Evolutionary conservation across 2,329 filamentous ascomycete species (phyloP).

Genomic region (Apiospora hydei): DNA sequence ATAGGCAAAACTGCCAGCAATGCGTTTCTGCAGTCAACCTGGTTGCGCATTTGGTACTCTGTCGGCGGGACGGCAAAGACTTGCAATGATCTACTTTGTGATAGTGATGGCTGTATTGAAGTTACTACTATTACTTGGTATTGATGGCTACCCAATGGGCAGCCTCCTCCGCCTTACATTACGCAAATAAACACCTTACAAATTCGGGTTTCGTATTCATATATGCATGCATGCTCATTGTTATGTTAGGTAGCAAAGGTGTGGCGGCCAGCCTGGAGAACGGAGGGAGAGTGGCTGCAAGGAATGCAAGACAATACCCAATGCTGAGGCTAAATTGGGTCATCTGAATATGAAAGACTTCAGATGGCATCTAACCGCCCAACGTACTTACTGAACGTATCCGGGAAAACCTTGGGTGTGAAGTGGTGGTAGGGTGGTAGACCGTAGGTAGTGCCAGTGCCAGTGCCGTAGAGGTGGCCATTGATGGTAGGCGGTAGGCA

Average conservation of each 20-base stretch:
- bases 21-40: background rate
- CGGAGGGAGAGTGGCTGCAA: background rate
- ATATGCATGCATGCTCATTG: background rate
- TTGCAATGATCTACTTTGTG: background rate
- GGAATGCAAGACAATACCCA: background rate
- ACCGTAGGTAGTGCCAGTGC: too few species aligned
- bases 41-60: background rate
- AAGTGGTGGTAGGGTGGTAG: background rate
- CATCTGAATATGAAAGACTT: conserved; percentile 9
- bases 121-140: too few species aligned
- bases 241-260: too few species aligned
- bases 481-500: background rate
- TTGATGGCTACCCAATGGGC: background rate
- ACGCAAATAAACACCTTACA: background rate
- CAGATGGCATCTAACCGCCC: conserved; percentile 10
- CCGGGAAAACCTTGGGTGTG: background rate
- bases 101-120: background rate
- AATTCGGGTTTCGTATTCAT: background rate
- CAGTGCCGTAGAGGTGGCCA: background rate
- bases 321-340: background rate
- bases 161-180: background rate
- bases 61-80: background rate
- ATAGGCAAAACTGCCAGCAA: background rate
- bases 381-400: background rate
- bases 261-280: background rate